phyloP scores from a whole-genome alignment of 2,329 filamentous ascomycete species.

The Leptographium radiaticola region DNA sequence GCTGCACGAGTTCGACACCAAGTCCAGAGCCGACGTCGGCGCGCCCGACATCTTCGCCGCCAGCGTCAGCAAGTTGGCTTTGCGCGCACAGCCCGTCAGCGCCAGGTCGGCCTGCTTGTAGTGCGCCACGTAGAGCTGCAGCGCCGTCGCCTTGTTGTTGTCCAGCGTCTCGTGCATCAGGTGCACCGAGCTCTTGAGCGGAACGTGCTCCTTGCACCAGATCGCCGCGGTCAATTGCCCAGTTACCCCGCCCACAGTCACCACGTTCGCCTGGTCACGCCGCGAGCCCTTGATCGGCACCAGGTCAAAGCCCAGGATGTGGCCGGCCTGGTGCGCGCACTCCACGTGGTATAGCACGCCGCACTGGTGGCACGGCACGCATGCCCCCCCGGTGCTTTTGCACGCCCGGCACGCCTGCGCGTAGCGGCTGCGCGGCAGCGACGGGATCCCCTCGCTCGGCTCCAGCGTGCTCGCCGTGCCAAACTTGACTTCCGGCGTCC shows the following conservation, averaged over 20 bases:
- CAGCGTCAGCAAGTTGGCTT: constrained; percentile 65
- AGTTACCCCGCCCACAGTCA: constrained; percentile 67
- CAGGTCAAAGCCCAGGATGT: constrained; percentile 80
- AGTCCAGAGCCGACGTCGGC: constrained; percentile 12
- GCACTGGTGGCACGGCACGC: constrained; percentile 69
- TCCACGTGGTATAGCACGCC: constrained; percentile 65
- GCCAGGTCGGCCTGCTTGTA: constrained; percentile 92
- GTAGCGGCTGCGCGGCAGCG: constrained; percentile 60
- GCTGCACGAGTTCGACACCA: neutral
- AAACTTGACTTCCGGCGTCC: constrained; percentile 87
- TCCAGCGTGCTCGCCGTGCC: constrained; percentile 71
- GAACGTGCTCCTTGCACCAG: constrained; percentile 84
- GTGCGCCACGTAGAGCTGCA: constrained; percentile 76
- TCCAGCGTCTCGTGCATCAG: constrained; percentile 64
- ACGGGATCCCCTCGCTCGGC: constrained; percentile 79
- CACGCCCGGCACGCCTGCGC: constrained; percentile 75
- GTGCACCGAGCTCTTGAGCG: constrained; percentile 60
- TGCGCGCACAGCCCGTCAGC: constrained; percentile 82
- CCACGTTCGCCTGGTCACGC: constrained; percentile 65
- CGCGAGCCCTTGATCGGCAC: constrained; percentile 80
- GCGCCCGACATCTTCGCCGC: constrained; percentile 40
- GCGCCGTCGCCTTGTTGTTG: constrained; percentile 58
- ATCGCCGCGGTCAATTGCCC: constrained; percentile 76
- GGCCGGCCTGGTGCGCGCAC: constrained; percentile 75
- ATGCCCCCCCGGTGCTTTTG: constrained; percentile 62